Evolutionary conservation across 139 green algal genomes (phyloP).

Genomic region (Micractinium sp.): DNA sequence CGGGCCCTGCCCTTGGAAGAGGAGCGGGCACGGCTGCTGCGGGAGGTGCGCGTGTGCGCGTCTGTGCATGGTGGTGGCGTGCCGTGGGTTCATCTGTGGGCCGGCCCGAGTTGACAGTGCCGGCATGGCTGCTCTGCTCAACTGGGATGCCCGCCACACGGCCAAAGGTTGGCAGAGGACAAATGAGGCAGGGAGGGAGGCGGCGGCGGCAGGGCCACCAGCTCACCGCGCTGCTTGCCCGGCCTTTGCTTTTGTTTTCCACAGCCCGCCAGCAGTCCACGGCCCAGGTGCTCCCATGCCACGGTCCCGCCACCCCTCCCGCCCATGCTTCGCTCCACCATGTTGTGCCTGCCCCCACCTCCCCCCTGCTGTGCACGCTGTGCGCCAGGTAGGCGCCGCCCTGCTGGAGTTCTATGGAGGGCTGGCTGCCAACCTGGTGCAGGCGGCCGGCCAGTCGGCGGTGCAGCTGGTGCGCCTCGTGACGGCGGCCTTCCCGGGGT

Average conservation of each 20-base stretch:
- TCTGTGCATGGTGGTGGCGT: background rate
- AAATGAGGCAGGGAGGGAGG: background rate
- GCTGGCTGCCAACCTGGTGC: conserved; percentile 71
- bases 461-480: conserved; percentile 79
- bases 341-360: background rate
- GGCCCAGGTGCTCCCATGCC: background rate
- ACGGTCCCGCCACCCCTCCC: background rate
- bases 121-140: background rate
- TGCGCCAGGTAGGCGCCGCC: conserved; percentile 68
- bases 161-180: background rate
- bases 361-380: background rate
- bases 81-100: no score
- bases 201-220: no score
- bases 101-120: no score
- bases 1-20: conserved; percentile 79
- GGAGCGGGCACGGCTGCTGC: conserved; percentile 83
- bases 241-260: background rate
- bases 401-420: conserved; percentile 73
- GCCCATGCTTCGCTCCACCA: background rate
- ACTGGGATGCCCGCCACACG: no score
- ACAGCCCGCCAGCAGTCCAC: background rate
- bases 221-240: background rate
- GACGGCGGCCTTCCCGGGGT: conserved; percentile 76
- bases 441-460: conserved; percentile 67
- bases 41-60: conserved; percentile 64